Evolutionary conservation across 371 early-diverging fungal genomes (phyloP), one percentile per base, ranked within the genome.

Genomic region (Mortierella sp.): DNA sequence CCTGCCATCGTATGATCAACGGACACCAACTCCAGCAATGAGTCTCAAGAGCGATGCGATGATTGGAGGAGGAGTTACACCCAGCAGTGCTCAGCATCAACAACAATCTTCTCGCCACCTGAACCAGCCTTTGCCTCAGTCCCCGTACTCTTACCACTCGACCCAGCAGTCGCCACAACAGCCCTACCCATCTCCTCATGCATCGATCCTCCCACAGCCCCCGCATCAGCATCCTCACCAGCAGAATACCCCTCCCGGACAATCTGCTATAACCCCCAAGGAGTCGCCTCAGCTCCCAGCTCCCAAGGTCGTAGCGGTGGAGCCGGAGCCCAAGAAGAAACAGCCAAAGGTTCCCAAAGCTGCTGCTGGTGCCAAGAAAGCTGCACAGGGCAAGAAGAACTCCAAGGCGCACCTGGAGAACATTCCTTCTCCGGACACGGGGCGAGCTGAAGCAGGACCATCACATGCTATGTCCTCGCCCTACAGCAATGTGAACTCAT

Each of bases 161-260:
- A 75, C 80, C 7, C 85, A 85, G 55, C 85, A 78, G 71, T 81
- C 85, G n/a, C 81, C 85, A 35, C 85, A 85, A 35, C 85, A 85
- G 38, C 81, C 78, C 0, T 85, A 85, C 51, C 85, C 81, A 49
- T 81, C 81, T 21, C 82, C 82, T 1, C 85, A 85, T 70, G 38
- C 70, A 1, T 84, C 81, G 7, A 76, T 81, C 35, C 72, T 81
- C 21, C 74, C 81, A 1, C 85, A 84, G 56, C 54, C 81, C 10
- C 85, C 78, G 68, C 81, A 80, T 14, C 81, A 85, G 70, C 85
- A 85, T 24, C 75, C 73, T 21, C 84, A 84, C 27, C 84, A 84
- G 73, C 85, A 85, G 27, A 56, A 76, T 11, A 81, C 85, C 3
- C 82, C 85, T 51, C 85, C 85, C 0, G 71, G 78, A 4, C 85